Base-by-base conservation (phyloP, 2,329 filamentous ascomycete species). In the Chrysosporium keratinophilum region DNA sequence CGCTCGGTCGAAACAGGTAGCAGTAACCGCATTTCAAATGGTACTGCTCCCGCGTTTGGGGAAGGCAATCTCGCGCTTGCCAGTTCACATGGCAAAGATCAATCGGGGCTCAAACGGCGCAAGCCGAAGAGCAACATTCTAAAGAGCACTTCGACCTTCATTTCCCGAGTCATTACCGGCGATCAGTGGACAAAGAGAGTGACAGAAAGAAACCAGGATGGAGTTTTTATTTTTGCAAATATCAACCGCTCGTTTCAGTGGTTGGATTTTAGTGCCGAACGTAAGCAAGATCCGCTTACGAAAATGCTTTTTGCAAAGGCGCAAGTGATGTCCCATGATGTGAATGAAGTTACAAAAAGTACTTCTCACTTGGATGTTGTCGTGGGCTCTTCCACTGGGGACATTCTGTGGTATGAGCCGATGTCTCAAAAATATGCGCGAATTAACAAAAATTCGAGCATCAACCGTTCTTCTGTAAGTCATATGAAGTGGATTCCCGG, bases 91-190 rank as follows among this genome's bases (percentile, higher is more conserved):
- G 88, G 88, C 64, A 87, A 90, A 63, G 78, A 80, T 40, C 82
- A 80, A 59, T 76, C 78, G 58, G 73, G 74, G 9, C 66, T 75
- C 20, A 96, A 96, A 76, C 80, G 82, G 67, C 81, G 84, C 65
- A 98, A 98, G 69, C 93, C 93, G 1, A 98, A 97, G 77, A 97
- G 91, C 71, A 97, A 94, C 69, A 93, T 98, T 69, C 84, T 91
- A 50, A 98, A 98, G 76, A 97, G 89, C 73, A 97, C 95, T 69
- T 98, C 93, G 9, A 95, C 91, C 0, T 98, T 96, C 66, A 93
- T 98, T 31, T 96, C 91, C n/a, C 78, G 93, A 52, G 91, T 96
- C 33, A 95, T 97, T 59, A 84, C 89, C 14, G 87, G 95, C 64
- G 93, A 98, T 63, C 78, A 78, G 3, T 70, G 94, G 52, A 78